Conservation (phyloP, 2,329 filamentous ascomycete genomes). For the Pezicula carpinea region DNA sequence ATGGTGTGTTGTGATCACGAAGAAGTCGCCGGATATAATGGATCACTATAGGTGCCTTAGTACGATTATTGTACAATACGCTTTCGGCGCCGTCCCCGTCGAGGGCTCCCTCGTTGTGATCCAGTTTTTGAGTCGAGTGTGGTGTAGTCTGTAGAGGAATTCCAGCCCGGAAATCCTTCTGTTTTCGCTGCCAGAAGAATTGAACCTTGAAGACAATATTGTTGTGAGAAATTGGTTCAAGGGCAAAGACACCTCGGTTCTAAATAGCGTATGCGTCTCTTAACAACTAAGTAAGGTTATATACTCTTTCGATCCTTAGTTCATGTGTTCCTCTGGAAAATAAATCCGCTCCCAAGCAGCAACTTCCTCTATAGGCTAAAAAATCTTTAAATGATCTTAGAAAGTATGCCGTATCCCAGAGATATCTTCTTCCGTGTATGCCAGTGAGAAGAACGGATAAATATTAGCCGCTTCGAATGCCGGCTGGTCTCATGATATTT, state of each 20-base stretch:
- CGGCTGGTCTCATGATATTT: too few relatives aligned
- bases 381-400: slow-evolving; percentile 8
- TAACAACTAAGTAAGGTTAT: slow-evolving; percentile 10
- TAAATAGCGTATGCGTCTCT: slow-evolving; percentile 3
- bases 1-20: slow-evolving; percentile 10
- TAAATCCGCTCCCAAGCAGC: slow-evolving; percentile 13
- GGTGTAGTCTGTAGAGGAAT: slow-evolving; percentile 13
- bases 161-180: slow-evolving; percentile 1
- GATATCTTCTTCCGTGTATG: slow-evolving; percentile 4
- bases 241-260: slow-evolving; percentile 12
- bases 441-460: slow-evolving; percentile 8
- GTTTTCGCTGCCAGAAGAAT: slow-evolving; percentile 15
- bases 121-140: slow-evolving; percentile 9
- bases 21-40: slow-evolving; percentile 18
- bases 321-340: slow-evolving; percentile 7
- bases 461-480: slow-evolving; percentile 12
- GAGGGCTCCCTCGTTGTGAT: slow-evolving; percentile 3
- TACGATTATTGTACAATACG: slow-evolving; percentile 1
- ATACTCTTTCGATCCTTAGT: slow-evolving; percentile 6
- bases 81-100: slow-evolving; percentile 27
- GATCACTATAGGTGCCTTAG: too few relatives aligned
- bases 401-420: slow-evolving; percentile 8
- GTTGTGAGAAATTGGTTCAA: slow-evolving; percentile 13
- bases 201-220: slow-evolving; percentile 10
- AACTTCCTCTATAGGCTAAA: slow-evolving; percentile 12